A percentile compares a stretch with the other conserved stretches of the same genome.
Evolutionary conservation across 2,329 filamentous ascomycete genomes (phyloP).

Genomic region (Tolypocladium pustulatum): DNA sequence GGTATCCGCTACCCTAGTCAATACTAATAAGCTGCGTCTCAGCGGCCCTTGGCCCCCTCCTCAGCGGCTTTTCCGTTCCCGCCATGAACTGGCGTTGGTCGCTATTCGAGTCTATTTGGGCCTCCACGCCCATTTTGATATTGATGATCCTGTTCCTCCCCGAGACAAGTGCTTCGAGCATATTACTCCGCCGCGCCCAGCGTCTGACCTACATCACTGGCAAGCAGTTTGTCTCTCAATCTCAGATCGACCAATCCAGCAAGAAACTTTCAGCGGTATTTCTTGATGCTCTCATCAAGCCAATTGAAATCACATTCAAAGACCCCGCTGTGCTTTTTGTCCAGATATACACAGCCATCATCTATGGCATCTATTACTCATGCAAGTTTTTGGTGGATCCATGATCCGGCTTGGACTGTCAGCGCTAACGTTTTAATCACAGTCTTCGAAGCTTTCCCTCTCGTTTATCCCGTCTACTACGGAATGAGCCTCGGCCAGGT

Average conservation of each 20-base stretch:
- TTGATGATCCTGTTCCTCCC: constrained; percentile 52
- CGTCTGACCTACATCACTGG: constrained; percentile 53
- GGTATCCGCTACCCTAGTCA: not conserved
- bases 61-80: constrained; percentile 49
- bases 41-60: constrained; percentile 47
- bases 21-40: constrained; percentile 7
- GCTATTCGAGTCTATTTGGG: constrained; percentile 53
- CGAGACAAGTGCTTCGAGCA: constrained; percentile 49
- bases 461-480: constrained; percentile 51
- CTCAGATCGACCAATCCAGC: constrained; percentile 50
- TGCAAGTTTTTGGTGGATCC: constrained; percentile 20
- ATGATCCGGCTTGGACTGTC: not conserved
- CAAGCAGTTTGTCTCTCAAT: constrained; percentile 47
- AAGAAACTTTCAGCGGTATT: constrained; percentile 37
- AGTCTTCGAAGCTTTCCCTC: constrained; percentile 53
- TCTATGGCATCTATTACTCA: constrained; percentile 52
- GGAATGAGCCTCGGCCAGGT: constrained; percentile 46
- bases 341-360: constrained; percentile 49
- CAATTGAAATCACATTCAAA: constrained; percentile 47
- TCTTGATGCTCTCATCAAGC: constrained; percentile 49
- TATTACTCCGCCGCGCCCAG: constrained; percentile 49
- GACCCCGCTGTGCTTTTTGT: constrained; percentile 54
- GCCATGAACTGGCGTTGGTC: constrained; percentile 52
- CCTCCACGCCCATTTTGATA: constrained; percentile 48
- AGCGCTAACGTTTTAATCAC: not conserved